A percentile compares a stretch with the other conserved stretches of the same genome.
Conservation (phyloP, 2,329 filamentous ascomycete genomes). For the Aotearoamyces nothofagi region DNA sequence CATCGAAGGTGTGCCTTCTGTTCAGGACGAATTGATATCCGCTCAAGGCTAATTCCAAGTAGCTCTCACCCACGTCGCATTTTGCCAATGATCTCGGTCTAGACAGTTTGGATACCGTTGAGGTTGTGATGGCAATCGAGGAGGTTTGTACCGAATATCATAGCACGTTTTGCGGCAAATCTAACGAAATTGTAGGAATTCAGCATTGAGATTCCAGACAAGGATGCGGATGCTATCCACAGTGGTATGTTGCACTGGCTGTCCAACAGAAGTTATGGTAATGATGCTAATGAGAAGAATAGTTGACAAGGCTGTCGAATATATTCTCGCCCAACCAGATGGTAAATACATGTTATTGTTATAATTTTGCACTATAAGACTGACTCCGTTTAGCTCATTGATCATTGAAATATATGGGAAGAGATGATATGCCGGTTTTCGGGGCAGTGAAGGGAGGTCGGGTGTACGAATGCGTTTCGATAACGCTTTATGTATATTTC, state of each 20-base stretch:
- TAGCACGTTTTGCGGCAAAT: conserved; percentile 3
- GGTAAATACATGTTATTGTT: conserved; percentile 31
- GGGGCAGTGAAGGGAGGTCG: background rate
- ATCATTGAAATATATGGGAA: conserved; percentile 12
- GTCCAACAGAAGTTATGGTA: background rate
- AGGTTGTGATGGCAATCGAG: conserved; percentile 99
- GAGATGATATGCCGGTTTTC: background rate
- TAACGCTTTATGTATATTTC: conserved; percentile 15
- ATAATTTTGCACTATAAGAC: background rate
- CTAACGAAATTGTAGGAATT: conserved; percentile 31
- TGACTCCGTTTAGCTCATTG: conserved; percentile 17
- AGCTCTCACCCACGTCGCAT: conserved; percentile 77
- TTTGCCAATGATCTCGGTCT: conserved; percentile 95
- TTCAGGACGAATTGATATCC: background rate
- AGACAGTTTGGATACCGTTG: conserved; percentile 94
- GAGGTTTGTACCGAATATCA: conserved; percentile 40
- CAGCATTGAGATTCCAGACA: conserved; percentile 69
- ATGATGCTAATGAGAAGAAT: conserved; percentile 14
- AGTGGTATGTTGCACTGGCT: conserved; percentile 40
- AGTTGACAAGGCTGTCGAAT: conserved; percentile 65
- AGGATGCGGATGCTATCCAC: conserved; percentile 64
- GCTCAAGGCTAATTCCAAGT: conserved; percentile 10
- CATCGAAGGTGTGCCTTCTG: conserved; percentile 35
- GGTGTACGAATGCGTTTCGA: background rate
- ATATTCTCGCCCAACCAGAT: conserved; percentile 62